A percentile compares a stretch with the other conserved stretches of the same genome.
Evolutionary conservation across 306 rosid genomes (phyloP).

Genomic region (Fagus crenata): DNA sequence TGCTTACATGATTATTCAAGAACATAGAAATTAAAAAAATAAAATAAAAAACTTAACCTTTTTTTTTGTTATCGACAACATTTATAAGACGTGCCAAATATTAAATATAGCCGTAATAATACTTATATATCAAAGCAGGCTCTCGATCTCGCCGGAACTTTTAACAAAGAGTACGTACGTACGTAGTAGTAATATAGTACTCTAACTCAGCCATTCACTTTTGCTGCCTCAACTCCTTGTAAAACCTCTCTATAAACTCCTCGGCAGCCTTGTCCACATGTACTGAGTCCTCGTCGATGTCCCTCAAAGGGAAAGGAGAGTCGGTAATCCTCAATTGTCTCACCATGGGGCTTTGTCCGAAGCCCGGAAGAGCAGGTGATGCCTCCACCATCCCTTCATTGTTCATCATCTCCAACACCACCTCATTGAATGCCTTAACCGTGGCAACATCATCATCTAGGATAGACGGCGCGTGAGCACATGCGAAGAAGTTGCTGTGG

Average conservation of each 20-base stretch:
- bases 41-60: neutral
- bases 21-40: neutral
- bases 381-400: slow-evolving; percentile 33
- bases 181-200: too few relatives aligned
- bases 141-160: neutral
- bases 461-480: slow-evolving; percentile 54
- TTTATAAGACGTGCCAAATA: neutral
- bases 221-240: slow-evolving; percentile 59
- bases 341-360: slow-evolving; percentile 54
- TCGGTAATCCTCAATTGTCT: slow-evolving; percentile 85
- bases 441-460: slow-evolving; percentile 53
- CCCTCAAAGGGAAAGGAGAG: slow-evolving; percentile 82
- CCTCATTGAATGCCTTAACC: slow-evolving; percentile 43
- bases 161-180: neutral
- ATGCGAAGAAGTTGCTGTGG: slow-evolving; percentile 41
- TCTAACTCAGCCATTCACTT: slow-evolving; percentile 14
- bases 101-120: neutral
- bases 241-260: slow-evolving; percentile 73
- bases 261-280: slow-evolving; percentile 80
- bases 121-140: neutral
- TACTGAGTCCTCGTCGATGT: slow-evolving; percentile 40
- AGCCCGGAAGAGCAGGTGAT: slow-evolving; percentile 61
- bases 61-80: neutral
- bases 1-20: neutral
- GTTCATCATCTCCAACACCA: slow-evolving; percentile 51